These are phyloP conservation scores for Alternaria hordeiaustralica DNA, from an alignment of 2,329 filamentous ascomycete genomes.

Conservation along the genomic window DNA sequence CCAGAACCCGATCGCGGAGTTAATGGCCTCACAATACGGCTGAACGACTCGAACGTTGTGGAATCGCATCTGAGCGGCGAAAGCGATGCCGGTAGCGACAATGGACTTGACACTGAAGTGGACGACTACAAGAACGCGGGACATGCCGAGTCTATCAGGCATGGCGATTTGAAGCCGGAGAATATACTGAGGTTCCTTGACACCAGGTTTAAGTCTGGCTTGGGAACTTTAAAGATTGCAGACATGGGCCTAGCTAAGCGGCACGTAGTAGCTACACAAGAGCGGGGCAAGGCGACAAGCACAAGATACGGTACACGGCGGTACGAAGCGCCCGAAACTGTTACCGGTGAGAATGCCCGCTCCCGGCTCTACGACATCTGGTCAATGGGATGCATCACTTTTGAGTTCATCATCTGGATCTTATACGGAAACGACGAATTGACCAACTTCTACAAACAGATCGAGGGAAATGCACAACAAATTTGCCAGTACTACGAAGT, in stretches of 20 bases:
- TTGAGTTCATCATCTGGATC: conserved; percentile 35
- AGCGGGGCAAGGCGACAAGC: neutral
- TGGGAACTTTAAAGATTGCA: conserved; percentile 23
- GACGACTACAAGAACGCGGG: neutral
- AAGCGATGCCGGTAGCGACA: neutral
- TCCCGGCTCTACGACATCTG: conserved; percentile 33
- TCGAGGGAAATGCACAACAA: neutral
- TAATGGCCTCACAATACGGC: neutral
- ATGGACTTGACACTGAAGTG: neutral
- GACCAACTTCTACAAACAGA: conserved; percentile 2
- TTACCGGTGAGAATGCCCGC: neutral
- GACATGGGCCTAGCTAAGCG: conserved; percentile 22
- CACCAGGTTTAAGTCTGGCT: neutral
- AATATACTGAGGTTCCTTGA: conserved; percentile 26
- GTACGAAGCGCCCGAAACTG: conserved; percentile 25
- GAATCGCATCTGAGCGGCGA: neutral
- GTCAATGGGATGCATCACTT: conserved; percentile 36
- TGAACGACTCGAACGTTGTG: neutral
- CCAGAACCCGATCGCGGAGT: neutral
- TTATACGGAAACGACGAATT: conserved; percentile 22
- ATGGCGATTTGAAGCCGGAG: conserved; percentile 34
- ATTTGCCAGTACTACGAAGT: conserved; percentile 10
- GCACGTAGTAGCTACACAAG: conserved; percentile 9
- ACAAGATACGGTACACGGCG: conserved; percentile 15
- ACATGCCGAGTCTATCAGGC: conserved; percentile 8